A percentile compares a stretch with the other conserved stretches of the same genome.
phyloP scores from a whole-genome alignment of 225 moss, liverwort and hornwort genomes.

The Takakia lepidozioides region DNA sequence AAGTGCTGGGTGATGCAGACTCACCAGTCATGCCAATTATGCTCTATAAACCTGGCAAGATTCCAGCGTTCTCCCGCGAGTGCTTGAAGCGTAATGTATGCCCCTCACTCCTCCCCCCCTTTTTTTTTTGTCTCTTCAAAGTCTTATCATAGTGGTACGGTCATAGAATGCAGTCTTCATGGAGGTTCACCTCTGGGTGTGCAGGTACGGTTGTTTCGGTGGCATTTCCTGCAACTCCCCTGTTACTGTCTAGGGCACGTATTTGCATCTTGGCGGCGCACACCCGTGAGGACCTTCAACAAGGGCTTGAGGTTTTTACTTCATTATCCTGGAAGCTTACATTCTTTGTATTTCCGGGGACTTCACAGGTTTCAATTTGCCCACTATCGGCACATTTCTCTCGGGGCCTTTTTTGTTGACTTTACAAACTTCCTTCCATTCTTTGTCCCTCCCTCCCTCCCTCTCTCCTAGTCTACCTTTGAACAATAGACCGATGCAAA shows the following conservation, averaged over 20 bases:
- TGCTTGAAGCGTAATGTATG: constrained; percentile 90
- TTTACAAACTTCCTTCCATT: too few species aligned
- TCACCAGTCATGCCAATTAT: constrained; percentile 96
- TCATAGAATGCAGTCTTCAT: neutral
- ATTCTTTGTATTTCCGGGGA: too few species aligned
- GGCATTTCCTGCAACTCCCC: constrained; percentile 76
- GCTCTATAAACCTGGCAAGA: constrained; percentile 85
- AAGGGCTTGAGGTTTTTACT: constrained; percentile 48
- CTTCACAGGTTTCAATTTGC: too few species aligned
- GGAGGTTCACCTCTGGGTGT: neutral
- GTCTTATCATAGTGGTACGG: too few species aligned
- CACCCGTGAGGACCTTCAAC: constrained; percentile 63
- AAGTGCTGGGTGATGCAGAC: constrained; percentile 80
- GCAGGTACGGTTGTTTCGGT: constrained; percentile 84
- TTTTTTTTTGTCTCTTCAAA: too few species aligned
- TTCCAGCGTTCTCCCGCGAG: constrained; percentile 79
- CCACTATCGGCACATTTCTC: too few species aligned
- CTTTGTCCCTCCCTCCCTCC: too few species aligned
- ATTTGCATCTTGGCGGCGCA: constrained; percentile 92
- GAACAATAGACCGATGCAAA: too few species aligned
- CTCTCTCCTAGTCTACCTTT: too few species aligned
- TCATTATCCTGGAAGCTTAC: too few species aligned
- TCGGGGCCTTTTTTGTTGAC: too few species aligned
- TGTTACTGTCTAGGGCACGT: constrained; percentile 66
- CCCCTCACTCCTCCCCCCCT: neutral